Percentiles rank a stretch among this genome's conserved stretches.
These are phyloP conservation scores for Trebouxia sp. DNA, from an alignment of 139 green algal genomes.

Conservation along the genomic window DNA sequence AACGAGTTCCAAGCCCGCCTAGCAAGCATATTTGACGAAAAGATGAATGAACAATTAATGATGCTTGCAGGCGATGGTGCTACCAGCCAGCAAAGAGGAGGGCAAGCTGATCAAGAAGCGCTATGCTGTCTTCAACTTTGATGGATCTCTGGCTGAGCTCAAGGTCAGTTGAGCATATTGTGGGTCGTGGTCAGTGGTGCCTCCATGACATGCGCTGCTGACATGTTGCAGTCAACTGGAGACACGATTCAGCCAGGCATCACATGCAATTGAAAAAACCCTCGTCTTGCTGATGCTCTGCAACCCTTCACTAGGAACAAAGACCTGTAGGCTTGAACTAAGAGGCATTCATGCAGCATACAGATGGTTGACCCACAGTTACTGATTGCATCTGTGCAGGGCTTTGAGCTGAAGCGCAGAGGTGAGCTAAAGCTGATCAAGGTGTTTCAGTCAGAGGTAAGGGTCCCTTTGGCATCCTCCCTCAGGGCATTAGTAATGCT, in stretches of 20 bases:
- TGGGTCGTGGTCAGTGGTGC: too few species aligned
- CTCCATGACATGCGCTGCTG: too few species aligned
- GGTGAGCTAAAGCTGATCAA: slow-evolving; percentile 99
- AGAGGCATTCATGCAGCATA: background rate
- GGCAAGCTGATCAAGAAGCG: slow-evolving; percentile 99
- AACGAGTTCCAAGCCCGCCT: too few species aligned
- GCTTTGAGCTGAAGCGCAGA: slow-evolving; percentile 94
- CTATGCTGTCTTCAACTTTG: slow-evolving; percentile 95
- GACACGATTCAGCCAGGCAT: too few species aligned
- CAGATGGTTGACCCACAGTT: too few species aligned
- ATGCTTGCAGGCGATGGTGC: slow-evolving; percentile 89
- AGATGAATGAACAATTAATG: too few species aligned
- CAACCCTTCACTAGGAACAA: too few species aligned
- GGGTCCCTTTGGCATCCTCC: slow-evolving; percentile 26
- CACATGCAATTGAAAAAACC: too few species aligned
- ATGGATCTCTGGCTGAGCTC: slow-evolving; percentile 92
- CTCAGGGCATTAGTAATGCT: background rate
- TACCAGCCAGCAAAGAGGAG: slow-evolving; percentile 96
- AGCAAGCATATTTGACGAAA: too few species aligned
- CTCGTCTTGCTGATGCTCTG: too few species aligned
- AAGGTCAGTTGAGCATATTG: slow-evolving; percentile 61
- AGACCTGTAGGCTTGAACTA: too few species aligned
- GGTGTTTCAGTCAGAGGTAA: slow-evolving; percentile 95
- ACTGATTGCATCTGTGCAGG: slow-evolving; percentile 36
- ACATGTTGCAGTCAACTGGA: too few species aligned